Percentiles rank a stretch among this genome's conserved stretches.
Conservation (phyloP, 2,329 filamentous ascomycete species). For the Berkeleyomyces basicola region DNA sequence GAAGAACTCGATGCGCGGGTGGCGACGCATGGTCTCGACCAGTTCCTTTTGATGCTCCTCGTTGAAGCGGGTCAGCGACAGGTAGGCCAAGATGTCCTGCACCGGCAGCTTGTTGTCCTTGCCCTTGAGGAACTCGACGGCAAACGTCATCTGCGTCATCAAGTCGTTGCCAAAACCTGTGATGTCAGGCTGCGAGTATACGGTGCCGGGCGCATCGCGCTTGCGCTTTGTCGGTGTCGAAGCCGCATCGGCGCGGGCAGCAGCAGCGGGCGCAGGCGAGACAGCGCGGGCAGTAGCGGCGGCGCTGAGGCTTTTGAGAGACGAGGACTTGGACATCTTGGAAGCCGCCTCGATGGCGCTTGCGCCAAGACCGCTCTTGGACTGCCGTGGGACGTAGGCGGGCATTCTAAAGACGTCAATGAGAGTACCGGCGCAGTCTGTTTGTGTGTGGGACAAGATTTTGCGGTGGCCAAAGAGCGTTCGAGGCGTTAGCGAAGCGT, state of each 20-base stretch:
- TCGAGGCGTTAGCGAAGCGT: too few species aligned
- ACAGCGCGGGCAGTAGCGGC: slow-evolving; percentile 36
- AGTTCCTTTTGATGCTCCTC: slow-evolving; percentile 48
- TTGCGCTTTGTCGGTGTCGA: slow-evolving; percentile 51
- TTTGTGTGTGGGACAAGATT: too few species aligned
- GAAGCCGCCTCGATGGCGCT: slow-evolving; percentile 32
- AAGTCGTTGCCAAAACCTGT: slow-evolving; percentile 64
- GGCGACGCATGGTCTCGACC: slow-evolving; percentile 48
- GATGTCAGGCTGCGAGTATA: slow-evolving; percentile 63
- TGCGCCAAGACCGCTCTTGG: slow-evolving; percentile 6
- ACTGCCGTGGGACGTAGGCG: slow-evolving; percentile 6
- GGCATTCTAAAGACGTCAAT: background rate
- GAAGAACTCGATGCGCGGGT: slow-evolving; percentile 41
- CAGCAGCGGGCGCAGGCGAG: slow-evolving; percentile 45
- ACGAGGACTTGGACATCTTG: slow-evolving; percentile 40
- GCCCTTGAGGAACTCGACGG: slow-evolving; percentile 64
- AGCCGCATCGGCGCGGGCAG: slow-evolving; percentile 20
- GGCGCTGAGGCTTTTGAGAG: slow-evolving; percentile 33
- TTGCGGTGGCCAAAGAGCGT: too few species aligned
- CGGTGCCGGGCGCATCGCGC: slow-evolving; percentile 34
- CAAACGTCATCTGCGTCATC: slow-evolving; percentile 76
- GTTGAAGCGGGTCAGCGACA: slow-evolving; percentile 50
- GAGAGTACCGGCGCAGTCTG: background rate
- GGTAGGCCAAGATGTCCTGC: slow-evolving; percentile 61
- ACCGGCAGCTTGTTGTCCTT: slow-evolving; percentile 56